Evolutionary conservation across 2,329 filamentous ascomycete genomes (phyloP), one percentile per base, ranked within the genome.

Genomic region (Biscogniauxia marginata): DNA sequence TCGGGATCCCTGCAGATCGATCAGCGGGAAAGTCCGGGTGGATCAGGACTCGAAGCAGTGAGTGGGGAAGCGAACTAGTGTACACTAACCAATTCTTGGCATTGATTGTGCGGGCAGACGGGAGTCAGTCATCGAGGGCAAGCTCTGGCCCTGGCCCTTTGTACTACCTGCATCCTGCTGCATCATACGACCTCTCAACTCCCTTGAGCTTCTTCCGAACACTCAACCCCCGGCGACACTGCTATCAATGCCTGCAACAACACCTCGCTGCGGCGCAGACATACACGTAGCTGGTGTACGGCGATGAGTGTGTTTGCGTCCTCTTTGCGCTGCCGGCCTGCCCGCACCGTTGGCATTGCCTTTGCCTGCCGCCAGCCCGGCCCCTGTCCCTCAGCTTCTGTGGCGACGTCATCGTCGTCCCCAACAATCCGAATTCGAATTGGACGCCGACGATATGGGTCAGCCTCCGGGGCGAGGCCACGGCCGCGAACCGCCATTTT

Each of bases 401-500:
- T 50, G 50, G 50, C 62, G 46, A 45, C 60, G 19, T 39, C 47
- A 57, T 64, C 65, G 62, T 63, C 65, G n/a, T n/a, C n/a, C n/a
- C n/a, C n/a, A n/a, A n/a, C n/a, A 43, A 50, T 50, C 43, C 57
- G 52, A 25, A 46, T 9, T 46, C 57, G 39, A 49, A 18, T 19
- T 53, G 34, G 43, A 23, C 21, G 30, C 34, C 62, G 67, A 44
- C 62, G 61, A 45, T 59, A 71, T 67, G 65, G 11, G 9, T 11
- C 11, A 39, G 30, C 54, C 53, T 77, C 76, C 34, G 69, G 70
- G 19, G 62, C 60, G 43, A 60, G 50, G 20, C 54, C 52, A 34
- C 68, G 77, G 62, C 77, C 79, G 23, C 74, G 77, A 66, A 85
- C 83, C 54, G 83, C 83, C 57, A 78, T 85, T 53, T 85, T 85